Base-by-base conservation (phyloP, 129 eudicot species). In the Erigeron canadensis region DNA sequence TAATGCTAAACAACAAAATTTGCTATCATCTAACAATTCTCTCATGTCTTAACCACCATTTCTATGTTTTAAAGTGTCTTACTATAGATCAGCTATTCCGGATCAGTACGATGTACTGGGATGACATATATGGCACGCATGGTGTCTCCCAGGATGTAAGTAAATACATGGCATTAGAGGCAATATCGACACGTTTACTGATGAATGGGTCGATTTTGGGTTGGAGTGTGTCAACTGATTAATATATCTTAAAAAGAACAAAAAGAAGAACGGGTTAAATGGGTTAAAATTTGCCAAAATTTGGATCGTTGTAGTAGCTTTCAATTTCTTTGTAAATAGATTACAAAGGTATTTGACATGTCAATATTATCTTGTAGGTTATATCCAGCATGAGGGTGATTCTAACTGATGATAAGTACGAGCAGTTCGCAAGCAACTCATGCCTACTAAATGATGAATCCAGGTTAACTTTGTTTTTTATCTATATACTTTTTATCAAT, bases 401-500 rank as follows among this genome's bases (percentile, higher is more conserved):
- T 85, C 89, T 93, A 96, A 93, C 95, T 4, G 98, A 93, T 81
- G 98, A 93, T 73, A 85, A 93, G 79, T 81, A 85, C 63, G 90
- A n/a, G n/a, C 92, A 69, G 87, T 89, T n/a, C n/a, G n/a, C n/a
- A 37, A 93, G 98, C 88, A 93, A 83, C 76, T 93, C 98, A 42
- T 93, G 89, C 79, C 79, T 93, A 50, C 79, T 93, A 83, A 96
- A 93, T 80, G 98, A 93, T 77, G 98, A 93, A 80, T 93, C 98
- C 79, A 93, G 98, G 98, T 93, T 65, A 28, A 71, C 34, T 68
- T 65, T 71, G 64, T 42, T 12, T 56, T n/a, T n/a, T n/a, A 13
- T 57, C 39, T 42, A n/a, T 23, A 50, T 44, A 28, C n/a, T 65
- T 48, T 65, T 75, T 48, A 54, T 66, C 5, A 11, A 17, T 55